A percentile compares a stretch with the other conserved stretches of the same genome.
Conservation (phyloP, 2,329 filamentous ascomycete genomes). For the Pseudonectria buxi region DNA sequence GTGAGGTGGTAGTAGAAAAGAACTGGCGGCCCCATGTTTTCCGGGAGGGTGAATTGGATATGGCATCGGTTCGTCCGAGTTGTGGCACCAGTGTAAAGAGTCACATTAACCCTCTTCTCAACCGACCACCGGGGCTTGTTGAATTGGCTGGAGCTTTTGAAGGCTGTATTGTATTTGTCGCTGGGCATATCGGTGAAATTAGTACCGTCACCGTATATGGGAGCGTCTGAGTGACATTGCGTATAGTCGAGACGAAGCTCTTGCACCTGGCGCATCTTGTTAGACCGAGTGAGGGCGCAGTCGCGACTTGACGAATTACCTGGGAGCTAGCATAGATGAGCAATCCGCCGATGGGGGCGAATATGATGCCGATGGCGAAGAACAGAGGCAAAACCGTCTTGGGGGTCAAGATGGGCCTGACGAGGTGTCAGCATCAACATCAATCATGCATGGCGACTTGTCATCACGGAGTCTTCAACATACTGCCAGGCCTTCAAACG, state of each 20-base stretch:
- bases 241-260: constrained; percentile 91
- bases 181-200: constrained; percentile 45
- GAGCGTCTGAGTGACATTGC: constrained; percentile 57
- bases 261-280: constrained; percentile 57
- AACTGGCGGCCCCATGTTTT: constrained; percentile 73
- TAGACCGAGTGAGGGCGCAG: constrained; percentile 2
- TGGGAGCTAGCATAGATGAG: constrained; percentile 78
- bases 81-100: constrained; percentile 30
- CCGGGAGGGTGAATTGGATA: constrained; percentile 71
- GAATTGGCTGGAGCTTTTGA: constrained; percentile 50
- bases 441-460: constrained; percentile 14
- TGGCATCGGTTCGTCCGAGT: constrained; percentile 53
- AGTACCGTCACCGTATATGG: constrained; percentile 24
- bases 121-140: constrained; percentile 38
- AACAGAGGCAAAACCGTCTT: constrained; percentile 90
- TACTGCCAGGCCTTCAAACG: constrained; percentile 98
- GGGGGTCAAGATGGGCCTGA: constrained; percentile 85
- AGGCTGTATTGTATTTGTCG: constrained; percentile 58
- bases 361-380: constrained; percentile 84
- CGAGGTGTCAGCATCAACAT: constrained; percentile 30
- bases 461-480: constrained; percentile 28
- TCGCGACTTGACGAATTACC: constrained; percentile 39
- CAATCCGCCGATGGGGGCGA: constrained; percentile 84
- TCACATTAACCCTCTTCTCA: constrained; percentile 33
- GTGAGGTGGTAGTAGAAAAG: constrained; percentile 92